Evolutionary conservation across 345 rosid species (phyloP), one percentile per base, ranked within the genome.

Genomic region (Rubroshorea leprosula): DNA sequence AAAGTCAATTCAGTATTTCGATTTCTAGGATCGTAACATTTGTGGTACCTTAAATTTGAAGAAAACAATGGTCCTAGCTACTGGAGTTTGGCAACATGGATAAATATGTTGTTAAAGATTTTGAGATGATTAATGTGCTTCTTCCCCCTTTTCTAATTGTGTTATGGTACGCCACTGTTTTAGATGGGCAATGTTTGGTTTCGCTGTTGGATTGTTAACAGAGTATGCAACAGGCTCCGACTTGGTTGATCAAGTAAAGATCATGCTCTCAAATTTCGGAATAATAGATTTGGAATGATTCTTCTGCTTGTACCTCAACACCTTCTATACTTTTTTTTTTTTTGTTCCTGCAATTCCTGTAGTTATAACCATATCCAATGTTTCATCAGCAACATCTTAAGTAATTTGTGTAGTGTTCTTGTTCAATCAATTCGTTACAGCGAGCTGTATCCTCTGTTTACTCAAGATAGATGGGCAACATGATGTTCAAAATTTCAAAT

Each of bases 161-260:
- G 35, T 29, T 3, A 29, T 29, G 35, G 35, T 29, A 3, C 9
- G 35, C 5, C 5, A 29, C 4, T 29, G 15, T 56, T 9, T 19
- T 51, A 79, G 91, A 72, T 84, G 83, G 83, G 87, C 87, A 0
- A 81, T 84, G 91, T 84, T 84, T 25, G 87, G 91, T 60, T 84
- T 81, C 29, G 85, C 85, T 0, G 85, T 84, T 5, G 91, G 83
- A 53, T 55, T 84, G 87, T 68, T 80, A 68, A 84, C 87, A 0
- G 87, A 81, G 68, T 84, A 78, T 55, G 87, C 85, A 23, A 82
- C 91, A 14, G 85, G 91, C 23, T 84, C 87, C 0, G 72, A 82
- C 67, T 79, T 82, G 25, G 91, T 84, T 17, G 87, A 79, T 74
- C 87, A 84, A 79, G 75, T 84, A 51, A 84, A 84, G 81, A 81